phyloP scores from a whole-genome alignment of 371 early-diverging fungal genomes.

The Nematocida minor region DNA sequence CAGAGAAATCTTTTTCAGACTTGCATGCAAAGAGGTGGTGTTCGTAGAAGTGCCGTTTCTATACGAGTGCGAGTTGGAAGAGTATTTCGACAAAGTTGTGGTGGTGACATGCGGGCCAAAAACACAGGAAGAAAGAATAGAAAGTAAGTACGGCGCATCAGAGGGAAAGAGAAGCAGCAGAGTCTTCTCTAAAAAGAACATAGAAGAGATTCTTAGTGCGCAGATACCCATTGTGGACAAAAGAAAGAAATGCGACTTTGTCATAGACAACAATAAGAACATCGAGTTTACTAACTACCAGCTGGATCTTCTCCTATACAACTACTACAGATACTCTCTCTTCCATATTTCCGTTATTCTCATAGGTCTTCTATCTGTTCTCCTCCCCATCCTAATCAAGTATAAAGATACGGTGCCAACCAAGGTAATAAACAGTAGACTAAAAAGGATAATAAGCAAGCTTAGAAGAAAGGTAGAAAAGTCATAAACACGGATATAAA shows the following conservation, averaged over 20 bases:
- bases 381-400: slow-evolving; percentile 11
- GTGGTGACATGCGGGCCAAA: slow-evolving; percentile 52
- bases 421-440: too few species aligned
- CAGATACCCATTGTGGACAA: slow-evolving; percentile 16
- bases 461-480: background rate
- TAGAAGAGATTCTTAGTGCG: background rate
- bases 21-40: background rate
- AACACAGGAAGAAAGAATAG: slow-evolving; percentile 44
- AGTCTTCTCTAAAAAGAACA: background rate
- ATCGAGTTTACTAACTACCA: slow-evolving; percentile 6
- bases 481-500: background rate
- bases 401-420: background rate
- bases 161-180: background rate
- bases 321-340: background rate
- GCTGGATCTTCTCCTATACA: slow-evolving; percentile 11
- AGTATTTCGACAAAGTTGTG: slow-evolving; percentile 6
- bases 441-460: background rate
- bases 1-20: background rate
- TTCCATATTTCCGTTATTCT: background rate
- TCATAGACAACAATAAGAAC: slow-evolving; percentile 38
- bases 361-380: background rate
- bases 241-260: slow-evolving; percentile 28
- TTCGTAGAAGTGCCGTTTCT: slow-evolving; percentile 42
- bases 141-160: background rate
- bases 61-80: slow-evolving; percentile 37